phyloP scores from a whole-genome alignment of 306 rosid species.

The Corylus heterophylla region DNA sequence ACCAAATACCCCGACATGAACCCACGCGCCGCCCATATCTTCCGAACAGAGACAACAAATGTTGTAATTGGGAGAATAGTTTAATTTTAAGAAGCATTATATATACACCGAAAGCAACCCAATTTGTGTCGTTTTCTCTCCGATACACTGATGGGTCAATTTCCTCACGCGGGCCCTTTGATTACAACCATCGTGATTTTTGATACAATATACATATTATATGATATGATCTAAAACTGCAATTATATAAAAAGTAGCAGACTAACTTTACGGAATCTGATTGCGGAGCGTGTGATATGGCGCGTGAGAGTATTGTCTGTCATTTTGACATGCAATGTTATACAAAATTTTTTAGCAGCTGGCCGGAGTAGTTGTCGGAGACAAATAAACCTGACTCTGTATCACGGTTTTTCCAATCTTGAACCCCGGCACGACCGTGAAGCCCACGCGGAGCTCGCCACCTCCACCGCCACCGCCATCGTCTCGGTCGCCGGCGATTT shows the following conservation, averaged over 20 bases:
- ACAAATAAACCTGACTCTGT: constrained; percentile 80
- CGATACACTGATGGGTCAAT: background rate
- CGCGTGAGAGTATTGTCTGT: background rate
- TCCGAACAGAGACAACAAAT: background rate
- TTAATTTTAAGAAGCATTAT: background rate
- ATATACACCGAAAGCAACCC: background rate
- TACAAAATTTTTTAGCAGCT: background rate
- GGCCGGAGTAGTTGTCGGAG: constrained; percentile 37
- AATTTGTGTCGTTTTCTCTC: background rate
- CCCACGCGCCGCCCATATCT: background rate
- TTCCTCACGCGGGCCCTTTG: background rate
- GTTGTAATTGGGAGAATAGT: background rate
- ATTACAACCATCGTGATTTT: background rate
- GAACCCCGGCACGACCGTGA: constrained; percentile 92
- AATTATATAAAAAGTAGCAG: background rate
- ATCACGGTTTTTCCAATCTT: constrained; percentile 62
- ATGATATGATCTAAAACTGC: background rate
- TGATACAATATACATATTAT: background rate
- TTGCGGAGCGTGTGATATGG: background rate
- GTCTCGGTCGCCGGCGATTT: constrained; percentile 24
- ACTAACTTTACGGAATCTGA: background rate
- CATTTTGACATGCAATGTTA: background rate
- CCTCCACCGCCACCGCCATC: constrained; percentile 8
- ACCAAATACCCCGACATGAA: background rate
- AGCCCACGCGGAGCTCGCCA: constrained; percentile 49